Evolutionary conservation across 176 grass and related monocot species (phyloP).

Genomic region (Lolium perenne): DNA sequence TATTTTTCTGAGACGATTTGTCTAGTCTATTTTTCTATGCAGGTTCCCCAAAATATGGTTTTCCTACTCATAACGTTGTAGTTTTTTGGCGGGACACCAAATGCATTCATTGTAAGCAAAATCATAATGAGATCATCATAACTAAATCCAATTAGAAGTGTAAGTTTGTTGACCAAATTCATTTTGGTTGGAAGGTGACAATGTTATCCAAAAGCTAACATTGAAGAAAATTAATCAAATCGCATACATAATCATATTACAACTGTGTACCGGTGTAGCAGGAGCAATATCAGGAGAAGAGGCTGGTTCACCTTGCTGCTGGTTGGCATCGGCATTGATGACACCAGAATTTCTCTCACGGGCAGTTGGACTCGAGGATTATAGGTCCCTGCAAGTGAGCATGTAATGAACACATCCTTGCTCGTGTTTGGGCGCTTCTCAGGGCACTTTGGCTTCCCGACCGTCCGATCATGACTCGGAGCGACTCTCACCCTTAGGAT

Average conservation of each 20-base stretch:
- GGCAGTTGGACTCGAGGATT: too few species aligned
- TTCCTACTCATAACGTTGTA: conserved; percentile 70
- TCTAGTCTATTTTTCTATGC: conserved; percentile 7
- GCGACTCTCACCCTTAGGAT: too few species aligned
- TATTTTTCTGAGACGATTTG: neutral
- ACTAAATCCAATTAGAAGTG: neutral
- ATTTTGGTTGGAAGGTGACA: conserved; percentile 49
- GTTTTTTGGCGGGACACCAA: conserved; percentile 46
- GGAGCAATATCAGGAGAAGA: too few species aligned
- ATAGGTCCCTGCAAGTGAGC: too few species aligned
- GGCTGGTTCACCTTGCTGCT: too few species aligned
- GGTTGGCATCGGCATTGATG: too few species aligned
- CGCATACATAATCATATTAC: conserved; percentile 33
- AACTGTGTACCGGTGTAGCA: too few species aligned
- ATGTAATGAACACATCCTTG: too few species aligned
- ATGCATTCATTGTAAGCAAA: conserved; percentile 60
- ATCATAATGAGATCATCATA: neutral
- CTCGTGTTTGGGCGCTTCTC: too few species aligned
- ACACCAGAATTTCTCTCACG: too few species aligned
- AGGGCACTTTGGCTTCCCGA: too few species aligned
- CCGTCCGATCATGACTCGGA: too few species aligned
- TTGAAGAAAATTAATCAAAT: conserved; percentile 59
- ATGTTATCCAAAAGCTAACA: conserved; percentile 59
- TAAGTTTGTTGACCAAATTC: neutral
- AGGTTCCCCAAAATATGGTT: conserved; percentile 69